Base-by-base conservation (phyloP, 75 land plant species). In the Ceratopteris richardii region DNA sequence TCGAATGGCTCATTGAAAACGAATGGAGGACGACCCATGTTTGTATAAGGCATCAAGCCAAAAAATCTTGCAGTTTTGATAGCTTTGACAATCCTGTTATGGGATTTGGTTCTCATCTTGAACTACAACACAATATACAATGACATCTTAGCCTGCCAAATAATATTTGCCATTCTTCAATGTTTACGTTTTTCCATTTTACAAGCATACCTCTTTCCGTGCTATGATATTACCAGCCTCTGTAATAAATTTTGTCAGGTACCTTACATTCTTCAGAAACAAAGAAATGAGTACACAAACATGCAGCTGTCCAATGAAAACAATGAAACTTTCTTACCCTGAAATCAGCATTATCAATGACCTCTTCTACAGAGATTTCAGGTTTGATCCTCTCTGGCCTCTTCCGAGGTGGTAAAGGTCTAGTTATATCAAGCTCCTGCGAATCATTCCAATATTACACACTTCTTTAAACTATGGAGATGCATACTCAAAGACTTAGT, bases 61-160 rank as follows among this genome's bases (percentile, higher is more conserved):
- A 85, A 82, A 40, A 85, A 82, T 39, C 89, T 66, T n/a, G 89
- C 89, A 24, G 89, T 85, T 58, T 85, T 85, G 48, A 85, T 85
- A 64, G 82, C 89, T 56, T 80, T 65, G 2, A 77, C 82, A 41
- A 85, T 46, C 42, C 71, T 82, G 61, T 85, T 73, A 69, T 82
- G 89, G 36, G 89, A 85, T 52, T 85, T 82, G 41, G 79, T 85
- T 58, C 81, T 75, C 22, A 82, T 82, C 3, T 57, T 48, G 26
- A 80, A 71, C 85, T 82, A 48, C 52, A 60, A 65, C 12, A 22
- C 25, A 51, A 28, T 25, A 25, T 22, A 67, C n/a, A n/a, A n/a
- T n/a, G n/a, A n/a, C n/a, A n/a, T n/a, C n/a, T n/a, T n/a, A n/a
- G n/a, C n/a, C n/a, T n/a, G n/a, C n/a, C n/a, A n/a, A n/a, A n/a